These are phyloP conservation scores for Coniochaeta sp. DNA, from an alignment of 2,329 filamentous ascomycete genomes.

Conservation along the genomic window DNA sequence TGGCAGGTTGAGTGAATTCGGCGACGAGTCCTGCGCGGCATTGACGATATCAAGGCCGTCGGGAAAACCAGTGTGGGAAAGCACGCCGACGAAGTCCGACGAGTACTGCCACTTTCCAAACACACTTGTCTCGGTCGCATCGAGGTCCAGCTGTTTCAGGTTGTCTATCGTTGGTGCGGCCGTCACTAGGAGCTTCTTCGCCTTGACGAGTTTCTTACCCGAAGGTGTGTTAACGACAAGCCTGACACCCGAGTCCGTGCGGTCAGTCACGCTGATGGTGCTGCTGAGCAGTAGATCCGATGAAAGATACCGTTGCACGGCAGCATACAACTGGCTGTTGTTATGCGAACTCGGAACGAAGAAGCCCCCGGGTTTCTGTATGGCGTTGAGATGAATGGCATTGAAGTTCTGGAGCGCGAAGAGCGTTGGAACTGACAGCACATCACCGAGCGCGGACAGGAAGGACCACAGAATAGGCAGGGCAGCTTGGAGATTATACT, in stretches of 20 bases:
- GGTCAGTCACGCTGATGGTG: constrained; percentile 6
- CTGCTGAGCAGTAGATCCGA: constrained; percentile 6
- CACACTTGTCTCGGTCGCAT: constrained; percentile 19
- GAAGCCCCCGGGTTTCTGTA: not conserved
- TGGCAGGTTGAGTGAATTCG: not conserved
- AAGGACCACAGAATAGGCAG: constrained; percentile 10
- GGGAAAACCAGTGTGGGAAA: constrained; percentile 22
- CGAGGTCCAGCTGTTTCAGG: constrained; percentile 22
- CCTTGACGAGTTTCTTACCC: constrained; percentile 14
- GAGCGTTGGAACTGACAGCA: not conserved
- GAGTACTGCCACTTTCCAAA: constrained; percentile 24
- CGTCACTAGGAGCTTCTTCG: constrained; percentile 26
- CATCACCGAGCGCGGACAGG: constrained; percentile 5
- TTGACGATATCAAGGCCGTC: constrained; percentile 20
- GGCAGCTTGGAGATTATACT: constrained; percentile 11
- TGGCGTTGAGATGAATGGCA: not conserved
- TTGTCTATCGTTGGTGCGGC: constrained; percentile 24
- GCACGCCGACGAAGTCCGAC: constrained; percentile 22
- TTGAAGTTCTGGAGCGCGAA: constrained; percentile 2
- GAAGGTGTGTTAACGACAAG: constrained; percentile 18
- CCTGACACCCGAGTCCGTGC: constrained; percentile 19
- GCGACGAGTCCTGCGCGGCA: constrained; percentile 7
- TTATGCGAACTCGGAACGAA: constrained; percentile 4
- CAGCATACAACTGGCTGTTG: constrained; percentile 7
- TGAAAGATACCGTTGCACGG: not conserved